Evolutionary conservation across 805 yeast species (phyloP).

Genomic region (Pichia heedii): DNA sequence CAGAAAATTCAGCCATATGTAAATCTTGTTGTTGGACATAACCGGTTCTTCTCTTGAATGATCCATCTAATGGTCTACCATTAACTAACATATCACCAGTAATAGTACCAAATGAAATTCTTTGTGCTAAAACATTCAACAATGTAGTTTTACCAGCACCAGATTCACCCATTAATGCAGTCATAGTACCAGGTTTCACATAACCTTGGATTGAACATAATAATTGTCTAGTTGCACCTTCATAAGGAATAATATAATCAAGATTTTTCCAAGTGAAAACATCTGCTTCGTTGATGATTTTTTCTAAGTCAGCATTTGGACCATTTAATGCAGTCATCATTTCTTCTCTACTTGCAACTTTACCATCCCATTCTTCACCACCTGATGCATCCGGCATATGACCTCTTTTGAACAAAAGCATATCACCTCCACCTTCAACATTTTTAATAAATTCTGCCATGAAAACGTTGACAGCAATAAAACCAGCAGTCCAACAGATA

Average conservation of each 20-base stretch:
- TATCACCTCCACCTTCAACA: conserved; percentile 26
- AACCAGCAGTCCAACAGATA: conserved; percentile 38
- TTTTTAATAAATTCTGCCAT: conserved; percentile 27
- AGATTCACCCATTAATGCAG: conserved; percentile 55
- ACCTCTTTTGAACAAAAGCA: conserved; percentile 37
- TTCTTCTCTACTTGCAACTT: conserved; percentile 24
- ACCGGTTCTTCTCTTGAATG: conserved; percentile 47
- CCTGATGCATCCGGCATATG: conserved; percentile 19
- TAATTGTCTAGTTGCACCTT: conserved; percentile 32
- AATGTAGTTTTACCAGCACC: conserved; percentile 57
- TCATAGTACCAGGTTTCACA: conserved; percentile 44
- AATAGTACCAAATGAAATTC: conserved; percentile 42
- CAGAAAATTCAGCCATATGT: conserved; percentile 42
- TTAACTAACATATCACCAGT: conserved; percentile 51
- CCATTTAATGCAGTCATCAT: conserved; percentile 23
- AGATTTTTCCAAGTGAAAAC: conserved; percentile 58
- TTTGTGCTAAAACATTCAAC: conserved; percentile 43
- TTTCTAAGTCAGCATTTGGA: conserved; percentile 28
- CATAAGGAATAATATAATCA: conserved; percentile 45
- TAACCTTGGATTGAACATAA: conserved; percentile 37
- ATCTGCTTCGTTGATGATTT: conserved; percentile 39
- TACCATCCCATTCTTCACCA: conserved; percentile 37
- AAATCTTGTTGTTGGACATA: conserved; percentile 50
- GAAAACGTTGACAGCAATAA: conserved; percentile 26
- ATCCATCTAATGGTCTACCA: conserved; percentile 39